Conservation (phyloP, 2,329 filamentous ascomycete species). For the Xylaria digitata region DNA sequence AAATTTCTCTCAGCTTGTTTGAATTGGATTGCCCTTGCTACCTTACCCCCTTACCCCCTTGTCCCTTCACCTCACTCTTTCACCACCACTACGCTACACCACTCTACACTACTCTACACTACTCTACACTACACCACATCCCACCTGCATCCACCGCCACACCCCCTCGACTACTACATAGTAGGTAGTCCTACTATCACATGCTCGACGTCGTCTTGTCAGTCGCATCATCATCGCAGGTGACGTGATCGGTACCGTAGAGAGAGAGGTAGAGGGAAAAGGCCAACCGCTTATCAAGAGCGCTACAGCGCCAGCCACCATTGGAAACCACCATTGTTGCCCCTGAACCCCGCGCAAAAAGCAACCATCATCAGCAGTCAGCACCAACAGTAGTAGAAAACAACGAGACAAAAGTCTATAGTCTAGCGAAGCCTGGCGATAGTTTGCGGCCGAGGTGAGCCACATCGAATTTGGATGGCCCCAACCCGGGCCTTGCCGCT, state of each 20-base stretch:
- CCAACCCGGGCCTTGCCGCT: slow-evolving; percentile 12
- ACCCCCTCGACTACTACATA: slow-evolving; percentile 10
- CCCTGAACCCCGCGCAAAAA: slow-evolving; percentile 23
- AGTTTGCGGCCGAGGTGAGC: slow-evolving; percentile 17
- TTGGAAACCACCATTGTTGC: not conserved
- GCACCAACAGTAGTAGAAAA: too few species aligned
- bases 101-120: not conserved
- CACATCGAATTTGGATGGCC: slow-evolving; percentile 27
- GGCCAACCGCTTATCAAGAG: not conserved
- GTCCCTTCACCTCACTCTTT: slow-evolving; percentile 23
- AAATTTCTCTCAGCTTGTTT: slow-evolving; percentile 19
- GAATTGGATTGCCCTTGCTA: slow-evolving; percentile 1
- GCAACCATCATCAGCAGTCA: slow-evolving; percentile 6
- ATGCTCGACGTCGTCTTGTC: not conserved
- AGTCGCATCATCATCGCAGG: not conserved
- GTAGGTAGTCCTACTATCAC: not conserved
- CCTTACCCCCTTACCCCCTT: slow-evolving; percentile 19
- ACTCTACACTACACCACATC: slow-evolving; percentile 1
- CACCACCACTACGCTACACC: slow-evolving; percentile 26
- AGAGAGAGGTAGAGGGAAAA: not conserved
- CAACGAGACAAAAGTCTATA: slow-evolving; percentile 2
- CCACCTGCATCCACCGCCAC: slow-evolving; percentile 27
- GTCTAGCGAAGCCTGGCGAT: slow-evolving; percentile 3
- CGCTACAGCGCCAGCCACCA: slow-evolving; percentile 8
- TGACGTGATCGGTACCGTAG: slow-evolving; percentile 10